Evolutionary conservation across 768 basidiomycete species (phyloP), one percentile per base, ranked within the genome.

Genomic region (Pleurotus sapidus): DNA sequence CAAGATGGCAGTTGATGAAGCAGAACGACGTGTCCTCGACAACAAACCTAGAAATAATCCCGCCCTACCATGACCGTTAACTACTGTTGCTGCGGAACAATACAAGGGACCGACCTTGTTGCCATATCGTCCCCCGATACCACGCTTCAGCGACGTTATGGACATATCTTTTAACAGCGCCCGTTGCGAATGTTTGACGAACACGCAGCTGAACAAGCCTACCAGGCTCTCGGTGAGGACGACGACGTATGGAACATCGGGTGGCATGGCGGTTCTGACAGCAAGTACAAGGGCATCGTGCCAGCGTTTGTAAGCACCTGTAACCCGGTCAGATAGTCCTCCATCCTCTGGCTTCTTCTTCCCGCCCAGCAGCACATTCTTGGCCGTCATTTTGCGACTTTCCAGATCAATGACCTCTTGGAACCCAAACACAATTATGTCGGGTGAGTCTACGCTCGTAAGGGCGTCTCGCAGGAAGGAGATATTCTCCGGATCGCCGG

Each of bases 351-450:
- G 69, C 58, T 82, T 84, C 66, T 87, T 87, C 72, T 87, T 91
- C 61, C 86, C 77, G 5, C 88, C 89, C 4, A 96, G 78, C 0
- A 99, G 67, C 24, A 98, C 86, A 17, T 88, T 93, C 73, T 97
- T 95, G 64, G 96, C 96, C 1, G 89, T 87, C 77, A 98, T 87
- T 73, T 87, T 93, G 59, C 93, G 86, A 61, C 84, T 87, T 63
- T 97, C 95, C n/a, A 99, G 82, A 67, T 97, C 94, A 59, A 99
- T 93, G 39, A 98, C 82, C 72, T 98, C 96, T 70, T 99, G 96
- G 70, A 98, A 89, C 1, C 95, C 95, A 64, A 99, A 96, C 3
- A 86, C 83, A 61, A 99, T 89, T 63, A 98, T 87, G 61, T 98
- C 95, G 2, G 96, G 91, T 34, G 72, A 66, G 11, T 91, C 85